Evolutionary conservation across 2,329 filamentous ascomycete species (phyloP), one percentile per base, ranked within the genome.

Genomic region (Monosporascus sp.): DNA sequence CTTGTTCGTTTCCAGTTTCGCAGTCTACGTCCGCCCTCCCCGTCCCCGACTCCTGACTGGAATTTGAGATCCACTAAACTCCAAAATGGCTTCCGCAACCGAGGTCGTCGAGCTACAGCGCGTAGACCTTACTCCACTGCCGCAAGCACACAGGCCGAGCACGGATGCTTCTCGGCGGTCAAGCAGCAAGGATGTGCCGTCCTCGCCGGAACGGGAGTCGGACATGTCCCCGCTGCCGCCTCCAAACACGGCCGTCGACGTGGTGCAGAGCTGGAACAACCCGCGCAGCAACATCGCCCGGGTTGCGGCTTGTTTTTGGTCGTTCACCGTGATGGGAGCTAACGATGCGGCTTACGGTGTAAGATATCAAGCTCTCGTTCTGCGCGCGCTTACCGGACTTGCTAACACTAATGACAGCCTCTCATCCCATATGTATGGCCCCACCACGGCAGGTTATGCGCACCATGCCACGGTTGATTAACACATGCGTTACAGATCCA

Each of bases 311-410:
- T 76, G 79, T 0, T 84, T 84, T 65, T 83, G 75, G 71, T 77
- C 75, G 6, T 81, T 86, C 55, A 61, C 81, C 5, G 75, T 81
- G 1, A 78, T 82, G 64, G 83, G 83, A 0, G 75, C 78, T 9
- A 83, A 82, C 51, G 81, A 83, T 65, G 75, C 78, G 2, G 79
- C 79, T 11, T 82, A 82, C 51, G 81, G 81, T 56, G 79, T 80
- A 65, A 70, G 77, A 69, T 48, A 45, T 37, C 6, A 25, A 43
- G 22, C 18, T 14, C 6, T 24, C 17, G 11, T 49, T 38, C 25
- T 27, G 15, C 25, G n/a, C 25, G n/a, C 37, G 49, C 49, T 45
- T 37, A 50, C 20, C 6, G 20, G 49, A 37, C 6, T 45, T 14
- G 8, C 51, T 45, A 48, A 48, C 9, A 37, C 18, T 41, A 20